These are phyloP conservation scores for Alternaria sp. DNA, from an alignment of 2,329 filamentous ascomycete genomes.

Conservation along the genomic window DNA sequence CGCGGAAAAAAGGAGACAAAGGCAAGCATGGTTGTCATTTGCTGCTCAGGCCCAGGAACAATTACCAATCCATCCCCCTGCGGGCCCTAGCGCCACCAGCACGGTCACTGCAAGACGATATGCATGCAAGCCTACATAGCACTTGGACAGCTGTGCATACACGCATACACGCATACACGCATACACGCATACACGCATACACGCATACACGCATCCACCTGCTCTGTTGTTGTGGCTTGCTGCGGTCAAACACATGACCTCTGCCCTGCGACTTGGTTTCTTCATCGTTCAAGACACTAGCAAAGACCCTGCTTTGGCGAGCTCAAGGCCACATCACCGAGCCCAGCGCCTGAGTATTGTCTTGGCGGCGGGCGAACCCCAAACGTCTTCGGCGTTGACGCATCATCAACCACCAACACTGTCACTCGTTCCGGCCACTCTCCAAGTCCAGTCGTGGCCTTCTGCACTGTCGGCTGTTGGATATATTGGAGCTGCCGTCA, in stretches of 20 bases:
- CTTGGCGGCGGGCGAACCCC: constrained; percentile 48
- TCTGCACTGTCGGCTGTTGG: constrained; percentile 22
- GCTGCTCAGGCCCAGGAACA: constrained; percentile 27
- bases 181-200: too few species aligned
- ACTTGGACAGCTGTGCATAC: constrained; percentile 29
- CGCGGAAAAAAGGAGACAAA: constrained; percentile 9
- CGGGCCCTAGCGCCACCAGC: constrained; percentile 45
- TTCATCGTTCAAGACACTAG: constrained; percentile 20
- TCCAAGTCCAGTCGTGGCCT: constrained; percentile 16
- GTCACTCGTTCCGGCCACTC: constrained; percentile 23
- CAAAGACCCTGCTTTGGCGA: constrained; percentile 35
- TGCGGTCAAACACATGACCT: neutral
- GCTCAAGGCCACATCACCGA: constrained; percentile 46
- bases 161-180: too few species aligned
- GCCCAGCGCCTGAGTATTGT: constrained; percentile 33
- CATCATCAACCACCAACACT: constrained; percentile 31
- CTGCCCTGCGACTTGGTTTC: constrained; percentile 3
- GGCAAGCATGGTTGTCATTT: constrained; percentile 12
- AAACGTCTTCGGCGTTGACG: constrained; percentile 41
- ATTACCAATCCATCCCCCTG: constrained; percentile 50
- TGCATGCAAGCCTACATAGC: constrained; percentile 47
- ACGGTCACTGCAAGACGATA: constrained; percentile 39
- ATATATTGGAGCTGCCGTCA: constrained; percentile 20
- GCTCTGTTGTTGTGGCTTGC: neutral
- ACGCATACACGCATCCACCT: constrained; percentile 7